Conservation (phyloP, 2,329 filamentous ascomycete genomes). For the Colletotrichum sp. region DNA sequence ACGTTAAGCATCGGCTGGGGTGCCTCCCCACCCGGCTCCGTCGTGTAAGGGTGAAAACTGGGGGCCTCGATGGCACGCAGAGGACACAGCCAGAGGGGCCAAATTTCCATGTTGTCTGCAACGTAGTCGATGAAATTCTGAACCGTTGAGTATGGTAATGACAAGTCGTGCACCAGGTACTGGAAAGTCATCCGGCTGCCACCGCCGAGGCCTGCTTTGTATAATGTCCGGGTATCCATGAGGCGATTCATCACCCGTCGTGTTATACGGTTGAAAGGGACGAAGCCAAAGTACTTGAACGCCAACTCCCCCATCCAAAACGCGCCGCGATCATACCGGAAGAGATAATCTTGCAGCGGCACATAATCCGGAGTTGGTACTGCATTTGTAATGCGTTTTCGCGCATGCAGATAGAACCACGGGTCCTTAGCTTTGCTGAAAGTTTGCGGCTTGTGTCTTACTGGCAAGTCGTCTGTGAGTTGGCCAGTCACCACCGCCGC, state of each 20-base stretch:
- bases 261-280: slow-evolving; percentile 69
- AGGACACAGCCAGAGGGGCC: slow-evolving; percentile 63
- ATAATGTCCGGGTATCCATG: slow-evolving; percentile 69
- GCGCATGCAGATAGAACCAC: slow-evolving; percentile 77
- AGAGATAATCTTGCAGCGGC: slow-evolving; percentile 70
- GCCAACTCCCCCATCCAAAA: slow-evolving; percentile 72
- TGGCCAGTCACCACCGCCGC: slow-evolving; percentile 67
- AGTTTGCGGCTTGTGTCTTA: slow-evolving; percentile 35
- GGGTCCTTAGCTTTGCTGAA: slow-evolving; percentile 68
- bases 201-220: slow-evolving; percentile 67
- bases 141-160: slow-evolving; percentile 49
- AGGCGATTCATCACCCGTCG: slow-evolving; percentile 66
- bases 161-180: slow-evolving; percentile 71
- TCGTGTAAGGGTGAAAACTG: slow-evolving; percentile 14
- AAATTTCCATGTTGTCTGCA: slow-evolving; percentile 48
- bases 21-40: neutral
- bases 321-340: slow-evolving; percentile 72
- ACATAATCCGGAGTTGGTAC: slow-evolving; percentile 55
- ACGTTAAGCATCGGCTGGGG: slow-evolving; percentile 54
- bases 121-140: slow-evolving; percentile 54
- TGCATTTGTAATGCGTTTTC: slow-evolving; percentile 22
- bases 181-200: slow-evolving; percentile 55
- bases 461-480: slow-evolving; percentile 53
- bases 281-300: slow-evolving; percentile 64
- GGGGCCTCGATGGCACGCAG: slow-evolving; percentile 47